Percentiles rank a stretch among this genome's conserved stretches.
Conservation (phyloP, 805 yeast species). For the Wickerhamiella spandovensis region DNA sequence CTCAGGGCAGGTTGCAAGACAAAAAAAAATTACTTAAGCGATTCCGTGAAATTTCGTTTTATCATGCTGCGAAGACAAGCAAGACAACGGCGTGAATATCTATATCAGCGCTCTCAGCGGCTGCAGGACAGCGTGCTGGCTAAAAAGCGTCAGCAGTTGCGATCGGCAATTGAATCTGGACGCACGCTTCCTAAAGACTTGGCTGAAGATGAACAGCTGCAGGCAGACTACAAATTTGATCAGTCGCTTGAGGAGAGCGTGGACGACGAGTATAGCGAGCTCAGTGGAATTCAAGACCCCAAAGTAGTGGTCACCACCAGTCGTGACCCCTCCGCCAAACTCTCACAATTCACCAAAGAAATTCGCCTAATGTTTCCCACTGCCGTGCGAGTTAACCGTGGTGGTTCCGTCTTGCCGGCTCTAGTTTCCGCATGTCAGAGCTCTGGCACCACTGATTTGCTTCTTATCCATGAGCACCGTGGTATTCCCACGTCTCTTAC, state of each 20-base stretch:
- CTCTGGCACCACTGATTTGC: slow-evolving; percentile 70
- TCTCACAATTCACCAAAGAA: slow-evolving; percentile 88
- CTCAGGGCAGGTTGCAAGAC: too few relatives aligned
- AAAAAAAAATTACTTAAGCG: not conserved
- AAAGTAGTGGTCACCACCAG: slow-evolving; percentile 86
- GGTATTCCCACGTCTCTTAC: slow-evolving; percentile 96
- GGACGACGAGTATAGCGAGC: slow-evolving; percentile 84
- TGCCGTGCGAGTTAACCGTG: slow-evolving; percentile 79
- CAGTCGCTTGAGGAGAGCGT: slow-evolving; percentile 50
- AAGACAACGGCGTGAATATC: slow-evolving; percentile 87
- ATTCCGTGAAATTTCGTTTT: not conserved
- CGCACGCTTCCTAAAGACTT: slow-evolving; percentile 80
- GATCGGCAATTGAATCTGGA: slow-evolving; percentile 82
- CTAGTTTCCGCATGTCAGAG: slow-evolving; percentile 72
- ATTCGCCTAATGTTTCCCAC: slow-evolving; percentile 82
- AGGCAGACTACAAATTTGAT: slow-evolving; percentile 74
- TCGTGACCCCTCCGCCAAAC: slow-evolving; percentile 73
- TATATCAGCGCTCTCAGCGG: slow-evolving; percentile 78
- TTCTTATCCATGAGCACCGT: slow-evolving; percentile 87
- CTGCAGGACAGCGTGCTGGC: slow-evolving; percentile 77
- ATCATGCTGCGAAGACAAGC: slow-evolving; percentile 79
- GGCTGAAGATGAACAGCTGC: slow-evolving; percentile 73
- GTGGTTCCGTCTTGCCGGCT: slow-evolving; percentile 76
- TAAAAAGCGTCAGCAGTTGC: slow-evolving; percentile 74
- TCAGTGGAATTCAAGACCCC: slow-evolving; percentile 84